A percentile compares a stretch with the other conserved stretches of the same genome.
phyloP scores from a whole-genome alignment of 2,329 filamentous ascomycete genomes.

The Geosmithia flava region DNA sequence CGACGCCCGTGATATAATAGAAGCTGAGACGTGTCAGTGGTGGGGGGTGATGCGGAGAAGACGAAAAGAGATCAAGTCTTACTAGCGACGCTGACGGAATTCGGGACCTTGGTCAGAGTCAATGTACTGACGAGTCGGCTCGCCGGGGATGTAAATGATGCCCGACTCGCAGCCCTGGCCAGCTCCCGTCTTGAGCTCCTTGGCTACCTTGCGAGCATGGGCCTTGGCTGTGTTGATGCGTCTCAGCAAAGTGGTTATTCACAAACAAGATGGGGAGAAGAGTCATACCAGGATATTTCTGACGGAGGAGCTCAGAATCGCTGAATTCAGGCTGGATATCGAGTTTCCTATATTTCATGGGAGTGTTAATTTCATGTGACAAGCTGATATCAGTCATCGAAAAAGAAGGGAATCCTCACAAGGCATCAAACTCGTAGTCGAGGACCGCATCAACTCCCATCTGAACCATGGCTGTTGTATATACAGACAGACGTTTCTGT shows the following conservation, averaged over 20 bases:
- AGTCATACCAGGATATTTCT: conserved; percentile 5
- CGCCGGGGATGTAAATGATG: conserved; percentile 43
- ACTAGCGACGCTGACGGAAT: conserved; percentile 49
- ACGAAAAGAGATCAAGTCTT: conserved; percentile 11
- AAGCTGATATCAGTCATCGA: background rate
- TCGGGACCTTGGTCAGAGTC: conserved; percentile 44
- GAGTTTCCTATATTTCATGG: background rate
- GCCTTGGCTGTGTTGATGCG: conserved; percentile 29
- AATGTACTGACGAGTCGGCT: conserved; percentile 36
- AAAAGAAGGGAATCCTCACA: conserved; percentile 1
- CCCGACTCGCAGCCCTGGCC: conserved; percentile 26
- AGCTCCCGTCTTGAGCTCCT: conserved; percentile 21
- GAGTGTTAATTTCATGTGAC: background rate
- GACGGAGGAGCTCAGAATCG: conserved; percentile 1
- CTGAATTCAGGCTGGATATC: background rate
- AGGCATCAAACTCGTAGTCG: conserved; percentile 4
- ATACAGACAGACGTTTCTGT: no score
- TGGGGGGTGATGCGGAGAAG: conserved; percentile 2
- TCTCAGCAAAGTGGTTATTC: background rate
- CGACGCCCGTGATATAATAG: conserved; percentile 43
- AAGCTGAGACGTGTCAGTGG: conserved; percentile 27
- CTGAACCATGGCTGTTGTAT: background rate
- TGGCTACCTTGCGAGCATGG: conserved; percentile 43
- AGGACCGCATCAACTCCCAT: conserved; percentile 1
- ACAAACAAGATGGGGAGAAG: no score